These are phyloP conservation scores for Casuarina cunninghamiana DNA, from an alignment of 306 rosid species.

Conservation along the genomic window DNA sequence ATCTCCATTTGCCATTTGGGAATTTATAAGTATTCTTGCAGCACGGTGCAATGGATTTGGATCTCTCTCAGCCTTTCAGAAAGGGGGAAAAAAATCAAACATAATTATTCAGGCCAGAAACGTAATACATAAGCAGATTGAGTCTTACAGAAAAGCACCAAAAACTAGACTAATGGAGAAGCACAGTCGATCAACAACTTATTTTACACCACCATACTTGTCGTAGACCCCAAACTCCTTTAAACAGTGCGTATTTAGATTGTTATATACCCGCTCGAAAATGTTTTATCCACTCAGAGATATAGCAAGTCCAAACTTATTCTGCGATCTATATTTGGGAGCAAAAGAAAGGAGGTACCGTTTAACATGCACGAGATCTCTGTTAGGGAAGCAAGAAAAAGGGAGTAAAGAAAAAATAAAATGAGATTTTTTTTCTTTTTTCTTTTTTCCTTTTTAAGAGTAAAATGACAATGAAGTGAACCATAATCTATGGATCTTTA, in stretches of 20 bases:
- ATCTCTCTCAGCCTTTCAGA: slow-evolving; percentile 68
- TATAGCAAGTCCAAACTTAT: no score
- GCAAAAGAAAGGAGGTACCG: no score
- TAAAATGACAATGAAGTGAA: not conserved
- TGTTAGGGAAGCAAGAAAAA: not conserved
- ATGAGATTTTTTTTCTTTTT: not conserved
- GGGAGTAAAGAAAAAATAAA: not conserved
- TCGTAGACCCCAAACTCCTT: not conserved
- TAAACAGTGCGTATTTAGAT: not conserved
- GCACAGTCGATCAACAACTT: not conserved
- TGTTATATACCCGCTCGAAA: no score
- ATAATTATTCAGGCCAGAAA: not conserved
- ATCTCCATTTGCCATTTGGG: slow-evolving; percentile 83
- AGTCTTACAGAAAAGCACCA: not conserved
- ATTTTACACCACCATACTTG: not conserved
- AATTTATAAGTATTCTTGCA: slow-evolving; percentile 64
- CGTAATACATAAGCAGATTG: not conserved
- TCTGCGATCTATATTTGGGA: no score
- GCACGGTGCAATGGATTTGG: slow-evolving; percentile 71
- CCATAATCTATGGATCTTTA: not conserved
- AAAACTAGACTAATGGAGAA: not conserved
- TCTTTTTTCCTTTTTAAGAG: not conserved
- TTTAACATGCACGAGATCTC: not conserved
- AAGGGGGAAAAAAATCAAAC: not conserved
- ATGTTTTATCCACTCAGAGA: no score